Conservation (phyloP, 1,284 basidiomycete species). For the Boletus semigastroideus region DNA sequence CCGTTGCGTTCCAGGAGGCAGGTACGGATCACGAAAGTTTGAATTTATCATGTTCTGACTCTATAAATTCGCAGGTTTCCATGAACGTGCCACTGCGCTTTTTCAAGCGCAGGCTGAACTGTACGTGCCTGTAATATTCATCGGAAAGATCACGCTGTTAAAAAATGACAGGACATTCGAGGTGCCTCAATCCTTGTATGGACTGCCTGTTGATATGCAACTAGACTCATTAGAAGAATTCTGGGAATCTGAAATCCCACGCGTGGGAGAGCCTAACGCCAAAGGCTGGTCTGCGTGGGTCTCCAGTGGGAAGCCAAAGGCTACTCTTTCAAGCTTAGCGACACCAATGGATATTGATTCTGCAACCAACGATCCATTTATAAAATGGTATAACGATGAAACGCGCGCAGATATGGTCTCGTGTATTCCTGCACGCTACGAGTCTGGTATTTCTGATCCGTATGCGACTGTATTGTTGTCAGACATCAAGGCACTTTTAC, state of each 20-base stretch:
- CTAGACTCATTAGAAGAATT: conserved; percentile 67
- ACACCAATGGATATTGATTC: conserved; percentile 21
- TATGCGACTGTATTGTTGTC: conserved; percentile 78
- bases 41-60: conserved; percentile 12
- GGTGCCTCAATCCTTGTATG: conserved; percentile 43
- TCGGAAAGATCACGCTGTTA: conserved; percentile 1
- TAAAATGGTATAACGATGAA: conserved; percentile 70
- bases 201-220: conserved; percentile 43
- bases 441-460: conserved; percentile 66
- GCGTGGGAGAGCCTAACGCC: conserved; percentile 60
- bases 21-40: conserved; percentile 48
- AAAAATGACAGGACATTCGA: conserved; percentile 50
- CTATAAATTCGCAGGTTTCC: conserved; percentile 42
- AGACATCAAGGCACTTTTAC: conserved; percentile 73
- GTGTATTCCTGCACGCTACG: conserved; percentile 58
- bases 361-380: conserved; percentile 56
- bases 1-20: conserved; percentile 69
- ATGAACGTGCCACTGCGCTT: conserved; percentile 67
- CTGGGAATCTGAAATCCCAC: conserved; percentile 72
- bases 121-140: conserved; percentile 41
- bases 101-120: conserved; percentile 78
- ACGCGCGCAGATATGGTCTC: conserved; percentile 42
- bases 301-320: conserved; percentile 38
- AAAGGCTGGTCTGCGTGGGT: conserved; percentile 66
- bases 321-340: conserved; percentile 9